These are phyloP conservation scores for Phytophthora colocasiae DNA, from an alignment of 352 stramenopile species.

Conservation along the genomic window DNA sequence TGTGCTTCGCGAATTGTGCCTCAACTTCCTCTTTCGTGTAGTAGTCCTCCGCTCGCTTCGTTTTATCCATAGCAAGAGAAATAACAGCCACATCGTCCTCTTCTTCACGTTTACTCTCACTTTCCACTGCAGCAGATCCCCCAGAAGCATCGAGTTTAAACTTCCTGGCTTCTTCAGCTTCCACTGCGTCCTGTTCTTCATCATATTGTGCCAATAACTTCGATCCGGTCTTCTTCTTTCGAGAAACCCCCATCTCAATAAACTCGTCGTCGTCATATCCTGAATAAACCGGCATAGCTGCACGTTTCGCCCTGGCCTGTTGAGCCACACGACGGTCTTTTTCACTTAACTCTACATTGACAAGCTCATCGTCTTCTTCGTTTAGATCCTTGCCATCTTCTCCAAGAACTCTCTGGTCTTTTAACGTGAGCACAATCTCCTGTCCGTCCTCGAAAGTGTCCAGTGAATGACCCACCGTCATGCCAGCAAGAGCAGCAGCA, in stretches of 20 bases:
- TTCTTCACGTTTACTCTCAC: conserved; percentile 27
- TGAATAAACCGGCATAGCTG: conserved; percentile 88
- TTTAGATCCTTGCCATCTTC: conserved; percentile 85
- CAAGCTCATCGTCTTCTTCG: conserved; percentile 80
- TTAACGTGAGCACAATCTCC: conserved; percentile 95
- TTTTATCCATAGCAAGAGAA: conserved; percentile 65
- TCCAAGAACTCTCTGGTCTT: conserved; percentile 89
- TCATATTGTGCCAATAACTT: conserved; percentile 91
- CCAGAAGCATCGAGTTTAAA: conserved; percentile 66
- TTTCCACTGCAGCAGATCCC: conserved; percentile 19
- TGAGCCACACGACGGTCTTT: conserved; percentile 57
- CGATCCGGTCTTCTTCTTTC: conserved; percentile 44
- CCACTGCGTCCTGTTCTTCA: conserved; percentile 72
- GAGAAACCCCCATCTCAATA: conserved; percentile 71
- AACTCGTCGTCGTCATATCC: conserved; percentile 98
- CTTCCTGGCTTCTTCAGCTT: conserved; percentile 48
- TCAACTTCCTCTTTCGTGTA: conserved; percentile 88
- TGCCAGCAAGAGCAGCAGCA: conserved; percentile 77
- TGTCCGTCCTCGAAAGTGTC: conserved; percentile 90
- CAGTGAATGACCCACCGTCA: conserved; percentile 92
- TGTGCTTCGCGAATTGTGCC: conserved; percentile 75
- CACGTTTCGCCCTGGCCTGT: conserved; percentile 54
- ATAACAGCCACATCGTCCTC: conserved; percentile 60
- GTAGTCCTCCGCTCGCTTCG: conserved; percentile 72
- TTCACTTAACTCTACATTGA: conserved; percentile 88